Evolutionary conservation across 1,284 basidiomycete genomes (phyloP), one percentile per base, ranked within the genome.

Genomic region (Agroathelia rolfsii): DNA sequence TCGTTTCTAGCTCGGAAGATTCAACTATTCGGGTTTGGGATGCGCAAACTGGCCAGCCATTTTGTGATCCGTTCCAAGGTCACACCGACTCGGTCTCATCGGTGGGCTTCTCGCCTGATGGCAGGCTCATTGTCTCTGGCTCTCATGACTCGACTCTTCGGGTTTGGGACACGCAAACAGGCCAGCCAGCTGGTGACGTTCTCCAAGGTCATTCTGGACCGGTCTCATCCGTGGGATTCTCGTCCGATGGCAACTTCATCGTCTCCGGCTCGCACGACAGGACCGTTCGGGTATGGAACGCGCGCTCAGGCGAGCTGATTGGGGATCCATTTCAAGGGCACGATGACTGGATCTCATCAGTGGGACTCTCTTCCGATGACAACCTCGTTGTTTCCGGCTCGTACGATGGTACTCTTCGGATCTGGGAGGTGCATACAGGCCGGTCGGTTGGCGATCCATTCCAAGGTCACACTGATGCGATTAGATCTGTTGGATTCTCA

Each of bases 141-240:
- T 34, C 39, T 7, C 2, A 17, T 24, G 39, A 42, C 21, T 11
- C 25, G 9, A 41, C 39, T 12, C 19, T 42, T 8, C 35, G 39
- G 1, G n/a, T 42, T 6, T 42, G 41, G 41, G 27, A 41, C 22
- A 25, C 25, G 12, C 14, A 12, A 10, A 37, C 38, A 10, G 29
- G 29, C 5, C 6, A n/a, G 13, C 8, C 6, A 2, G 18, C 27
- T 10, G 33, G 23, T 0, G 18, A 24, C n/a, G 20, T 30, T 7
- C 14, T 27, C 11, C 3, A 24, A 8, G 44, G 44, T 4, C 42
- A 46, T 24, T 36, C 13, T 4, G n/a, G 31, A 7, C 15, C 20
- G 16, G 32, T 49, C 16, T 26, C 21, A n/a, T 24, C 36, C 23
- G 34, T 41, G n/a, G n/a, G n/a, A n/a, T n/a, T n/a, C n/a, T n/a